A percentile compares a stretch with the other conserved stretches of the same genome.
phyloP scores from a whole-genome alignment of 2,329 filamentous ascomycete genomes.

The Penicillium sp. region DNA sequence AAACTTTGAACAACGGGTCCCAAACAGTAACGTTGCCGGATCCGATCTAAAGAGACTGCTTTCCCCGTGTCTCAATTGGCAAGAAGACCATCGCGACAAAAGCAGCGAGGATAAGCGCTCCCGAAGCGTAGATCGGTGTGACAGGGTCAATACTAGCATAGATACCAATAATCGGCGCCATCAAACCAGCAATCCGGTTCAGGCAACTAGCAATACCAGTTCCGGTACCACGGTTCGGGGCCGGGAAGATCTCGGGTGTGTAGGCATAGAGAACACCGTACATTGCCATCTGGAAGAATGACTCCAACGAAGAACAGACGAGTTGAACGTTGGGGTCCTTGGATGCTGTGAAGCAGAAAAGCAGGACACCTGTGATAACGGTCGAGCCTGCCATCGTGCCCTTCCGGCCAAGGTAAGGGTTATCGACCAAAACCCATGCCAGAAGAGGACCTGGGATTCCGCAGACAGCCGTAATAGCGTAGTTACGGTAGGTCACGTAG shows the following conservation, averaged over 20 bases:
- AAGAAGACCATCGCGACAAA: conserved; percentile 44
- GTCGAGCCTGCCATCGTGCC: conserved; percentile 57
- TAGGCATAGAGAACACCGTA: conserved; percentile 60
- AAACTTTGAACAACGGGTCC: background rate
- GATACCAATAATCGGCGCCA: conserved; percentile 45
- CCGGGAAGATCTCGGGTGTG: conserved; percentile 60
- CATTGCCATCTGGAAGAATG: conserved; percentile 56
- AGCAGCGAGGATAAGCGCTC: conserved; percentile 41
- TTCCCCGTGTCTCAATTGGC: conserved; percentile 46
- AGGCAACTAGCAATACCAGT: conserved; percentile 49
- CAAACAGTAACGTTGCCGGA: background rate
- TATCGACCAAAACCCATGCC: conserved; percentile 70
- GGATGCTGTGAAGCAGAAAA: conserved; percentile 57
- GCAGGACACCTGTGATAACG: conserved; percentile 53
- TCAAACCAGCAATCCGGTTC: conserved; percentile 44
- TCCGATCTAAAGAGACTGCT: conserved; percentile 34
- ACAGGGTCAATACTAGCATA: conserved; percentile 38
- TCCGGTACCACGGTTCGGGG: conserved; percentile 55
- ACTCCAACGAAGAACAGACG: conserved; percentile 51
- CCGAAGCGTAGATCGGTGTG: conserved; percentile 45
- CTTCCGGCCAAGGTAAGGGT: conserved; percentile 63
- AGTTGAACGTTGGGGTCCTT: conserved; percentile 50
- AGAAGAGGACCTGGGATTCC: conserved; percentile 76
- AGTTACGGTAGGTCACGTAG: conserved; percentile 68
- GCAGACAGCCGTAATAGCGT: conserved; percentile 74